Evolutionary conservation across 805 yeast genomes (phyloP).

Genomic region (Metschnikowia proteae): DNA sequence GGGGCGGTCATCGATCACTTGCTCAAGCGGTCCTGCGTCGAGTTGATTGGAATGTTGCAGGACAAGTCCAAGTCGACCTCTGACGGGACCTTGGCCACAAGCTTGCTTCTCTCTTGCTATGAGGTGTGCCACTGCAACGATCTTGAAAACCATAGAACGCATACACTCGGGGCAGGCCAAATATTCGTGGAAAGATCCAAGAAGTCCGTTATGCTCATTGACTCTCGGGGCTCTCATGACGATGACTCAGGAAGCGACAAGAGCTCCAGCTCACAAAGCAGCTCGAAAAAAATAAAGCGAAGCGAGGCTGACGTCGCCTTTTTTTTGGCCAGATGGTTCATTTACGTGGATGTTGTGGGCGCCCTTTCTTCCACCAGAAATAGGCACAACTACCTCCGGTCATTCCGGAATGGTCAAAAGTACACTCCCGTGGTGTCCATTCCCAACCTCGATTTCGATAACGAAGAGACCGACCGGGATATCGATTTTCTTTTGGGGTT

Average conservation of each 20-base stretch:
- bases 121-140: constrained; percentile 45
- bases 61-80: constrained; percentile 53
- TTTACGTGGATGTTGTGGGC: constrained; percentile 62
- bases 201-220: background rate
- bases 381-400: constrained; percentile 29
- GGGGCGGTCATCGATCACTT: constrained; percentile 46
- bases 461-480: constrained; percentile 32
- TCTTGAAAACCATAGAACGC: constrained; percentile 57
- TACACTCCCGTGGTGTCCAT: constrained; percentile 23
- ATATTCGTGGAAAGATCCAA: constrained; percentile 49
- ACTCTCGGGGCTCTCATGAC: background rate
- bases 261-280: background rate
- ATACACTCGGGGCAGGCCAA: constrained; percentile 63
- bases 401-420: constrained; percentile 15
- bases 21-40: constrained; percentile 55
- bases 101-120: constrained; percentile 55
- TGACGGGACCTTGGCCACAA: constrained; percentile 63
- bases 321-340: constrained; percentile 66
- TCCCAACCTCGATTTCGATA: constrained; percentile 12
- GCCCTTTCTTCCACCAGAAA: constrained; percentile 52
- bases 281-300: constrained; percentile 9
- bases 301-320: constrained; percentile 42
- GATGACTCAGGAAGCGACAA: background rate
- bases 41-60: constrained; percentile 47
- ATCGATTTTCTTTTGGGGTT: constrained; percentile 66